Percentiles rank a stretch among this genome's conserved stretches.
phyloP scores from a whole-genome alignment of 2,329 filamentous ascomycete species.

The Myriangium duriaei region DNA sequence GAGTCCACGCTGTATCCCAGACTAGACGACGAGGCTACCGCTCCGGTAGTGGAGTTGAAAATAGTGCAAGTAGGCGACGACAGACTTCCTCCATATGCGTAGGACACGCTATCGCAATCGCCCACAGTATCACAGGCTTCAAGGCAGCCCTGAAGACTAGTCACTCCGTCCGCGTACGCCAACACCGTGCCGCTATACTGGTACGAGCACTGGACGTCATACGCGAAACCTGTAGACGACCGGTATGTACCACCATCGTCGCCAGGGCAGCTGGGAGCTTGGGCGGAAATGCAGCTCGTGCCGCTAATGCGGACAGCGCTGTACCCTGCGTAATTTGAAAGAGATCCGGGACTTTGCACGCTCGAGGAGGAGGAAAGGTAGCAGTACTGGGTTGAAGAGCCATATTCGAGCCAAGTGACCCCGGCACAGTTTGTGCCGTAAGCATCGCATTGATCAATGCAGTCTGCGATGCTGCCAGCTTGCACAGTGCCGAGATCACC shows the following conservation, averaged over 20 bases:
- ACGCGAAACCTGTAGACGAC: not conserved
- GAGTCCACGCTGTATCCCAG: not conserved
- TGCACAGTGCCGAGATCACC: not conserved
- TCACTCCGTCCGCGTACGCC: not conserved
- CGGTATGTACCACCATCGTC: slow-evolving; percentile 1
- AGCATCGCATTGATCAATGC: not conserved
- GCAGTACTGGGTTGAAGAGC: not conserved
- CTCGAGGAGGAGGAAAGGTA: not conserved
- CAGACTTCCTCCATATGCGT: not conserved
- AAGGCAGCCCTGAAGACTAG: not conserved
- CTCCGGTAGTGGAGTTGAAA: not conserved
- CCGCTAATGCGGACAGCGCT: not conserved
- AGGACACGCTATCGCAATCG: not conserved
- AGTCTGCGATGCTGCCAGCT: slow-evolving; percentile 1
- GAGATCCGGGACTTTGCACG: not conserved
- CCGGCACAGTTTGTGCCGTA: not conserved
- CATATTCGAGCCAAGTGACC: not conserved
- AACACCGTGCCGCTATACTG: not conserved
- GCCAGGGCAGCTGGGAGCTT: not conserved
- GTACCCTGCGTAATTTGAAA: not conserved
- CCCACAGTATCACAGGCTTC: not conserved
- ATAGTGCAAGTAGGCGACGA: not conserved
- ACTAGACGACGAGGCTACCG: not conserved
- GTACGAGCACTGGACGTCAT: not conserved
- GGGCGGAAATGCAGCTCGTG: not conserved